phyloP scores from a whole-genome alignment of 805 yeast genomes.

The Kuraishia hungarica region DNA sequence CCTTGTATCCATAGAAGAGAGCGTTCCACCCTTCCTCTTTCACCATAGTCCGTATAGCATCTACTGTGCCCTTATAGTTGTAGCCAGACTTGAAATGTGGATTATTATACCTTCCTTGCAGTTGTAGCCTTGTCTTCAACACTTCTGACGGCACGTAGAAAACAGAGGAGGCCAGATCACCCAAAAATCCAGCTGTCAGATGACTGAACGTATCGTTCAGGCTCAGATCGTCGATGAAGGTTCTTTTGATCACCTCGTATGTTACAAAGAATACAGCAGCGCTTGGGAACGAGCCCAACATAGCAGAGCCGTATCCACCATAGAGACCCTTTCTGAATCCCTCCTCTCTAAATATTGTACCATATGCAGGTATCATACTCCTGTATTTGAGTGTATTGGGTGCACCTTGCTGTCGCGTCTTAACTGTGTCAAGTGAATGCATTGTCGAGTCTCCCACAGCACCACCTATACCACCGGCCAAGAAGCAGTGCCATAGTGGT shows the following conservation, averaged over 20 bases:
- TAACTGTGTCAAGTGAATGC: slow-evolving; percentile 96
- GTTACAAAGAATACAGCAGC: slow-evolving; percentile 92
- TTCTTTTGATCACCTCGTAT: slow-evolving; percentile 75
- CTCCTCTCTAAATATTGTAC: slow-evolving; percentile 72
- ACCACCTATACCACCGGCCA: slow-evolving; percentile 96
- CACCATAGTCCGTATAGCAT: slow-evolving; percentile 62
- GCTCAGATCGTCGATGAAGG: slow-evolving; percentile 50
- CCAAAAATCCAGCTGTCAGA: slow-evolving; percentile 82
- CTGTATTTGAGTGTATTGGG: slow-evolving; percentile 57
- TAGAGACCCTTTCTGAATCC: slow-evolving; percentile 81
- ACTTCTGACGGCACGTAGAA: slow-evolving; percentile 96
- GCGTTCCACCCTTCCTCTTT: slow-evolving; percentile 67
- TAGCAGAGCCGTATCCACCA: slow-evolving; percentile 89
- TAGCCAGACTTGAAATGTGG: slow-evolving; percentile 75
- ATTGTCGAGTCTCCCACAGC: slow-evolving; percentile 84
- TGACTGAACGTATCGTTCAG: slow-evolving; percentile 76
- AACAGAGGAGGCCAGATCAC: slow-evolving; percentile 82
- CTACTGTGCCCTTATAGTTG: slow-evolving; percentile 66
- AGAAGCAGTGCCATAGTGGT: slow-evolving; percentile 50
- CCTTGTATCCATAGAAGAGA: slow-evolving; percentile 85
- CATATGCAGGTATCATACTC: slow-evolving; percentile 68
- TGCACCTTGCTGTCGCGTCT: slow-evolving; percentile 97
- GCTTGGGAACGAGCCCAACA: slow-evolving; percentile 88
- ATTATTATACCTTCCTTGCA: slow-evolving; percentile 85
- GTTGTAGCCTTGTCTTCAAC: slow-evolving; percentile 82